Evolutionary conservation across 768 basidiomycete genomes (phyloP).

Genomic region (Cystofilobasidium capitatum): DNA sequence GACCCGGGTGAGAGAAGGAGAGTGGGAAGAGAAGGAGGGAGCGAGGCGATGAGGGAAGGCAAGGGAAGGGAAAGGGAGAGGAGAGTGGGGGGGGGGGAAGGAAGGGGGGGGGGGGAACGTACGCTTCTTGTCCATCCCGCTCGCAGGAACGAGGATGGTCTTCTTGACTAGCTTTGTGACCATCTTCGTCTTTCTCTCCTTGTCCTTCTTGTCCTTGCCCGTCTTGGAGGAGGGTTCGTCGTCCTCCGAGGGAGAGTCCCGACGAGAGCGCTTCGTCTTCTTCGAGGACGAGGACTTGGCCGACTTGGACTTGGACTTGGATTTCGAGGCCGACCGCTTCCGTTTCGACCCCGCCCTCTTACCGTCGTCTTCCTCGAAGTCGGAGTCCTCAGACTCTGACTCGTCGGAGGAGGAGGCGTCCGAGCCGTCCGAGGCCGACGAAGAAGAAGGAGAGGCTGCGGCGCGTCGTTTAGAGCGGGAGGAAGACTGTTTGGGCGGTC

Average conservation of each 20-base stretch:
- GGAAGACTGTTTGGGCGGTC: too few relatives aligned
- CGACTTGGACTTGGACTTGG: slow-evolving; percentile 21
- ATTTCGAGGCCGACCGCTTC: slow-evolving; percentile 16
- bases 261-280: slow-evolving; percentile 27
- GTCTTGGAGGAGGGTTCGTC: slow-evolving; percentile 29
- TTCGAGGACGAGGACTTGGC: slow-evolving; percentile 22
- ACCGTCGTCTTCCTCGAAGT: neutral
- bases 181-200: slow-evolving; percentile 16
- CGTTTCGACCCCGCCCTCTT: slow-evolving; percentile 7
- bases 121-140: slow-evolving; percentile 11
- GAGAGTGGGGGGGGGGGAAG: neutral
- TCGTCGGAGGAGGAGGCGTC: too few relatives aligned
- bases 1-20: neutral
- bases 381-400: neutral
- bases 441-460: too few relatives aligned
- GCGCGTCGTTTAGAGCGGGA: too few relatives aligned
- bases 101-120: neutral
- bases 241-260: slow-evolving; percentile 25
- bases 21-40: neutral
- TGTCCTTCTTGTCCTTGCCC: slow-evolving; percentile 5
- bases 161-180: neutral
- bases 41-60: neutral
- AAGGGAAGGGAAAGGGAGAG: neutral
- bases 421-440: too few relatives aligned
- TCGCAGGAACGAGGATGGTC: neutral